phyloP scores from a whole-genome alignment of 352 stramenopile genomes.

The Phytophthora chlamydospora region DNA sequence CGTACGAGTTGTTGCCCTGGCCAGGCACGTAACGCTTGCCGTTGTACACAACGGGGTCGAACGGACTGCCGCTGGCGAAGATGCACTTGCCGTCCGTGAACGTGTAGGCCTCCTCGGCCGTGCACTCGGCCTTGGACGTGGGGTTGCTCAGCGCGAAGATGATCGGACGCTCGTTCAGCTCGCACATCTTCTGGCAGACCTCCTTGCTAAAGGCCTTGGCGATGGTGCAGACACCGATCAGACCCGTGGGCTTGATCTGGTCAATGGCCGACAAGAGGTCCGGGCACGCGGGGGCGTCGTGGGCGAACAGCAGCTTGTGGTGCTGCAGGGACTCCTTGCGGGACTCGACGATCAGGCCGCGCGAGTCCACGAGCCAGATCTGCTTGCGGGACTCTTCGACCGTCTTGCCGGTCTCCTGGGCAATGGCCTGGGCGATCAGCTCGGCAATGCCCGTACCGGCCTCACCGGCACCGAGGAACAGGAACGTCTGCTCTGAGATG shows the following conservation, averaged over 20 bases:
- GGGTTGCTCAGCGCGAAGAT: constrained; percentile 98
- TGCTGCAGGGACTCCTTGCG: constrained; percentile 84
- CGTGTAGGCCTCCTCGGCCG: constrained; percentile 95
- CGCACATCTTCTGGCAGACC: constrained; percentile 90
- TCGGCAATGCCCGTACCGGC: constrained; percentile 96
- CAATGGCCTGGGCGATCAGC: constrained; percentile 92
- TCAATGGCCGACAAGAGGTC: constrained; percentile 83
- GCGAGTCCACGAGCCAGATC: constrained; percentile 94
- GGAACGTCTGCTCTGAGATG: constrained; percentile 94
- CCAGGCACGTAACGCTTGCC: constrained; percentile 85
- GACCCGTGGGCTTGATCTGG: constrained; percentile 90
- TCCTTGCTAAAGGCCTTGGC: constrained; percentile 90
- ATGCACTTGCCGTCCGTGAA: constrained; percentile 96
- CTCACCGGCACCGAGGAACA: constrained; percentile 95
- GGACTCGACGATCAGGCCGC: constrained; percentile 83
- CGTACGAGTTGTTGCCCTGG: constrained; percentile 97
- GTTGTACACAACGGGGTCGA: constrained; percentile 93
- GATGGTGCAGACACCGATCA: constrained; percentile 95
- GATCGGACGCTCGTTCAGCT: constrained; percentile 91
- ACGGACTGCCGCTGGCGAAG: constrained; percentile 96
- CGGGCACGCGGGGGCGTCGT: constrained; percentile 70
- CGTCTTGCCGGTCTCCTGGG: constrained; percentile 85
- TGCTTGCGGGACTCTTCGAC: constrained; percentile 90
- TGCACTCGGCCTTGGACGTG: constrained; percentile 96
- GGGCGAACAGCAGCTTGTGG: constrained; percentile 91